These are phyloP conservation scores for Entomortierella chlamydospora DNA, from an alignment of 192 early-diverging fungal genomes.

Conservation along the genomic window DNA sequence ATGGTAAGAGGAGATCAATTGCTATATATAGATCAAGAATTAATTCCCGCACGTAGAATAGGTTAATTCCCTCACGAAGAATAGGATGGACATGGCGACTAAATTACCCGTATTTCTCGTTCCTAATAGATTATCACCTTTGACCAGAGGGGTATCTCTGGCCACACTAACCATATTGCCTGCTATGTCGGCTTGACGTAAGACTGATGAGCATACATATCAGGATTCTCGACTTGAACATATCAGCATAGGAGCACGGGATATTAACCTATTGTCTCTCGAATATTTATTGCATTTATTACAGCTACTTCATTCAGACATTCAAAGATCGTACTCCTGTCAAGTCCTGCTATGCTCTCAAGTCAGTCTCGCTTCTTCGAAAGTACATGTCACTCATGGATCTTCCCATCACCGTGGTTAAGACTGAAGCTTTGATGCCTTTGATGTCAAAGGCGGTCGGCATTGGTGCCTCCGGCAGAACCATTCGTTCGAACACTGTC, in stretches of 20 bases:
- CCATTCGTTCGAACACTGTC: conserved; percentile 6
- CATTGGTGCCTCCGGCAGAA: conserved; percentile 62
- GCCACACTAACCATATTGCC: conserved; percentile 90
- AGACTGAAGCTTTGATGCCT: conserved; percentile 68
- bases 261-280: background rate
- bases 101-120: background rate
- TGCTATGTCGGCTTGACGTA: conserved; percentile 78
- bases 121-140: conserved; percentile 83
- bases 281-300: too few relatives aligned
- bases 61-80: too few relatives aligned
- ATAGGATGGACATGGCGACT: too few relatives aligned
- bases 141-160: conserved; percentile 89
- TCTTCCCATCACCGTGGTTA: conserved; percentile 60
- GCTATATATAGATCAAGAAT: too few relatives aligned
- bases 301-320: conserved; percentile 45
- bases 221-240: too few relatives aligned
- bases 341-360: conserved; percentile 61
- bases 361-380: conserved; percentile 48
- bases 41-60: too few relatives aligned
- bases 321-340: conserved; percentile 57
- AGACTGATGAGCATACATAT: background rate
- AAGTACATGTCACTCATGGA: conserved; percentile 45
- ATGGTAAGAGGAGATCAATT: conserved; percentile 53
- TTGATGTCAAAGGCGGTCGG: conserved; percentile 69
- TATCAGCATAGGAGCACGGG: too few relatives aligned